Evolutionary conservation across 306 rosid species (phyloP).

Genomic region (Luffa acutangula): DNA sequence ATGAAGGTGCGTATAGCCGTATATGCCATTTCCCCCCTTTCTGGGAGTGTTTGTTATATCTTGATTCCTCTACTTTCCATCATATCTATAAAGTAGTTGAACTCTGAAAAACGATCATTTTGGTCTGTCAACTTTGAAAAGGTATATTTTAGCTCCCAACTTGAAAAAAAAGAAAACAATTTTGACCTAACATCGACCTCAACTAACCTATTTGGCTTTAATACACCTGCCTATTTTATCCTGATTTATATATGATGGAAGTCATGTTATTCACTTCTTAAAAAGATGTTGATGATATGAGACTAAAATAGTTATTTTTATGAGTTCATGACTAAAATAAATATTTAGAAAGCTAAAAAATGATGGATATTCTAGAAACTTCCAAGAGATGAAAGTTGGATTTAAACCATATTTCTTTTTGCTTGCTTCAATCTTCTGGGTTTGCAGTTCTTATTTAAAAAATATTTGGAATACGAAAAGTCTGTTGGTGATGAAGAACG

Average conservation of each 20-base stretch:
- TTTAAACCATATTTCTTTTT: neutral
- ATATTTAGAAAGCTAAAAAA: neutral
- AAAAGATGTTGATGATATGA: neutral
- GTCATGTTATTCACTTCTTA: neutral
- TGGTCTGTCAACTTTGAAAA: neutral
- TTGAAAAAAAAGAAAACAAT: too few species aligned
- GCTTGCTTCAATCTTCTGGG: constrained; percentile 2
- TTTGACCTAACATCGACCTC: too few species aligned
- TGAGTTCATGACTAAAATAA: too few species aligned
- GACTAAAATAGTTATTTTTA: neutral
- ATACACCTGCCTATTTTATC: neutral
- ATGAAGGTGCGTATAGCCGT: constrained; percentile 48
- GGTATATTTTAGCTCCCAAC: neutral
- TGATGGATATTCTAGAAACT: neutral
- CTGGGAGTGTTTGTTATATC: neutral
- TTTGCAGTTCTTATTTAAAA: constrained; percentile 78
- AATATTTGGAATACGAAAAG: constrained; percentile 74
- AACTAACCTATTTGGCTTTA: too few species aligned
- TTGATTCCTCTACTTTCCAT: neutral
- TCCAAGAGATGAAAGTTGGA: neutral
- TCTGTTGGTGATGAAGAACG: constrained; percentile 60
- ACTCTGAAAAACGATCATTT: neutral
- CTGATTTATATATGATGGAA: too few species aligned
- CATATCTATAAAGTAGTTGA: too few species aligned
- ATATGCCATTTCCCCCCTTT: neutral